A percentile compares a stretch with the other conserved stretches of the same genome.
Evolutionary conservation across 108 stramenopile genomes (phyloP).

Genomic region (Nitzschia putrida): DNA sequence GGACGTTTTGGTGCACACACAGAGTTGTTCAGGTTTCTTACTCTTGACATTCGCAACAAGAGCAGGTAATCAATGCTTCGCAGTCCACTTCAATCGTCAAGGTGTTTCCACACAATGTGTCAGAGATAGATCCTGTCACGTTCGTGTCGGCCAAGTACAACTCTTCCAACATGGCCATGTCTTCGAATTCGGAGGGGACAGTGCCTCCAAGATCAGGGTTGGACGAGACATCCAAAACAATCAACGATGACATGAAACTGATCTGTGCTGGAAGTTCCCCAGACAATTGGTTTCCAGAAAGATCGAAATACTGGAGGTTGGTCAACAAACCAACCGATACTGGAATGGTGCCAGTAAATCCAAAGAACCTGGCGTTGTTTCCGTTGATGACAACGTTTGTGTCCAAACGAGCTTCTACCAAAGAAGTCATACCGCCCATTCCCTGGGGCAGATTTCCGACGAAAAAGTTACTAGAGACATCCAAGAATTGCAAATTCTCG

Average conservation of each 20-base stretch:
- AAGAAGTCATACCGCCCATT: slow-evolving; percentile 26
- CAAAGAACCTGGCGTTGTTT: slow-evolving; percentile 11
- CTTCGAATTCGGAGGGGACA: slow-evolving; percentile 33
- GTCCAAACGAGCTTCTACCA: slow-evolving; percentile 55
- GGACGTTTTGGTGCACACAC: too few relatives aligned
- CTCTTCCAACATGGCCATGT: slow-evolving; percentile 18
- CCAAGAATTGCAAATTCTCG: slow-evolving; percentile 12
- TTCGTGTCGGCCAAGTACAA: slow-evolving; percentile 38
- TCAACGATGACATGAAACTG: slow-evolving; percentile 1
- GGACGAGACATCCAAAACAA: slow-evolving; percentile 21
- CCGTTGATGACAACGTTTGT: slow-evolving; percentile 38
- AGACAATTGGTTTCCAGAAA: slow-evolving; percentile 21
- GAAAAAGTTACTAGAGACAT: slow-evolving; percentile 29
- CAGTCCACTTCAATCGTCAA: slow-evolving; percentile 15
- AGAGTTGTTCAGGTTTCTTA: not conserved
- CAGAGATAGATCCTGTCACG: slow-evolving; percentile 37
- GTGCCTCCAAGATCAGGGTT: slow-evolving; percentile 31
- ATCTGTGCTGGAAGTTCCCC: slow-evolving; percentile 24
- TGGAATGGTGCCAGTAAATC: slow-evolving; percentile 38
- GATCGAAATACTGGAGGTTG: slow-evolving; percentile 15
- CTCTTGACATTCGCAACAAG: slow-evolving; percentile 22
- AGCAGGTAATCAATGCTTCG: slow-evolving; percentile 3
- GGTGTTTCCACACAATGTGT: slow-evolving; percentile 9
- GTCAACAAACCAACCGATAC: slow-evolving; percentile 31
- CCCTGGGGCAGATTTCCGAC: slow-evolving; percentile 21